Conservation (phyloP, 2,329 filamentous ascomycete genomes). For the Dryadomyces quercivorus region DNA sequence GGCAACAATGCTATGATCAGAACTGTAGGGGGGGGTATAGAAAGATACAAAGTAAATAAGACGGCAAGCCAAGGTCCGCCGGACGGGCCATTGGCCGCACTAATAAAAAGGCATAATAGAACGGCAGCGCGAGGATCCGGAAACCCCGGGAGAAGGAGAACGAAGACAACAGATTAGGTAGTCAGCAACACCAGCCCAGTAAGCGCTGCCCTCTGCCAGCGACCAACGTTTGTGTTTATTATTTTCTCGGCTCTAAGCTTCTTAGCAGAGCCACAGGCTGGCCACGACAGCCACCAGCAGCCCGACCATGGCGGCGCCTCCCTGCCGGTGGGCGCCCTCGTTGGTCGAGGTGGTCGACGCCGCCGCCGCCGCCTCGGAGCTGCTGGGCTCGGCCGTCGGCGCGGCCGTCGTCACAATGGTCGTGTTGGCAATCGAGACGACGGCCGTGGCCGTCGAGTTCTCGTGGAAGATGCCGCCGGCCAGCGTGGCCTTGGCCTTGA, state of each 20-base stretch:
- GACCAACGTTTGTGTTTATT: too few relatives aligned
- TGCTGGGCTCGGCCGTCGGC: constrained; percentile 8
- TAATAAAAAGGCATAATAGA: too few relatives aligned
- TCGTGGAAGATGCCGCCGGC: constrained; percentile 42
- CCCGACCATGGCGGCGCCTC: constrained; percentile 38
- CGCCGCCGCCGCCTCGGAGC: constrained; percentile 13
- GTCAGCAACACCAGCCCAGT: too few relatives aligned
- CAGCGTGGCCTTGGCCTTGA: constrained; percentile 11
- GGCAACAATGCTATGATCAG: neutral
- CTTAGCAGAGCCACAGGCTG: constrained; percentile 34
- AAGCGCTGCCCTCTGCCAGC: too few relatives aligned
- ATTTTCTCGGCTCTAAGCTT: too few relatives aligned
- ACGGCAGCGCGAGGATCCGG: too few relatives aligned
- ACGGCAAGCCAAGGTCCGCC: neutral
- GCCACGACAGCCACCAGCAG: constrained; percentile 44
- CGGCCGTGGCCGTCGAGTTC: constrained; percentile 21
- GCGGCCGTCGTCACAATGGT: constrained; percentile 2
- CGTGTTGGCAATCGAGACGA: neutral
- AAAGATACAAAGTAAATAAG: neutral
- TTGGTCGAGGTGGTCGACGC: constrained; percentile 14
- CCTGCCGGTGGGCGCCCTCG: constrained; percentile 33
- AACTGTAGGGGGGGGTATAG: neutral
- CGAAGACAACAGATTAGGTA: neutral
- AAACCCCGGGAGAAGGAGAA: too few relatives aligned
- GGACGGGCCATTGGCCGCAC: too few relatives aligned